Evolutionary conservation across 371 early-diverging fungal genomes (phyloP).

Genomic region (Mortierella sp.): DNA sequence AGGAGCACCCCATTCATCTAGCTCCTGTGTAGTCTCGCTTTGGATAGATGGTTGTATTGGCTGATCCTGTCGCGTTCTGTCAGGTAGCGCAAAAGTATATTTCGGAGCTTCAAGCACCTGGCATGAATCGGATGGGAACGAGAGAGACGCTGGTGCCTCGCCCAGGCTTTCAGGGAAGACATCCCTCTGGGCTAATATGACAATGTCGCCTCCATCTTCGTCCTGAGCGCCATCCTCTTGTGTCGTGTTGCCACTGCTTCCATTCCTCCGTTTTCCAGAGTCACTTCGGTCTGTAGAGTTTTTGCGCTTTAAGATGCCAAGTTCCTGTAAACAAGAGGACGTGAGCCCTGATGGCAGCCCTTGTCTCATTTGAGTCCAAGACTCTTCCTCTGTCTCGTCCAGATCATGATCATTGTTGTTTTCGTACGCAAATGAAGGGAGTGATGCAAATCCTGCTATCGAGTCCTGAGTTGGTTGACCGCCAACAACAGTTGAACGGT

Average conservation of each 20-base stretch:
- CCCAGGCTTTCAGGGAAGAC: constrained; percentile 24
- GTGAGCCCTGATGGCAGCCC: constrained; percentile 18
- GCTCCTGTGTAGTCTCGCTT: neutral
- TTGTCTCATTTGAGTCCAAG: no score
- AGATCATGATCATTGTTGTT: neutral
- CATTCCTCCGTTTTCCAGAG: neutral
- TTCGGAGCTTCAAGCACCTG: neutral
- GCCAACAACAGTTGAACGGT: constrained; percentile 27
- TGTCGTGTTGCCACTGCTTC: neutral
- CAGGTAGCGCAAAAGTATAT: constrained; percentile 4
- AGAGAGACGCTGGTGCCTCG: constrained; percentile 12
- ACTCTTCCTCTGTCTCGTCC: neutral
- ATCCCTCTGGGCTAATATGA: constrained; percentile 15
- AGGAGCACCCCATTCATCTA: neutral
- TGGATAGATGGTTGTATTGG: neutral
- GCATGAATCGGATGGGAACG: neutral
- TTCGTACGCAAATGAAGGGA: constrained; percentile 13
- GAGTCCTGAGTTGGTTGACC: constrained; percentile 25
- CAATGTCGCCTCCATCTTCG: neutral
- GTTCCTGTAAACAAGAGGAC: constrained; percentile 26
- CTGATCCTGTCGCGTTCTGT: constrained; percentile 2
- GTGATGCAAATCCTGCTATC: constrained; percentile 2
- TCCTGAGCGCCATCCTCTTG: constrained; percentile 2
- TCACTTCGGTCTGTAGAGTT: neutral
- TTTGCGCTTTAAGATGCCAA: constrained; percentile 21